Percentiles rank a stretch among this genome's conserved stretches.
Conservation (phyloP, 352 stramenopile species). For the Globisporangium nodosum region DNA sequence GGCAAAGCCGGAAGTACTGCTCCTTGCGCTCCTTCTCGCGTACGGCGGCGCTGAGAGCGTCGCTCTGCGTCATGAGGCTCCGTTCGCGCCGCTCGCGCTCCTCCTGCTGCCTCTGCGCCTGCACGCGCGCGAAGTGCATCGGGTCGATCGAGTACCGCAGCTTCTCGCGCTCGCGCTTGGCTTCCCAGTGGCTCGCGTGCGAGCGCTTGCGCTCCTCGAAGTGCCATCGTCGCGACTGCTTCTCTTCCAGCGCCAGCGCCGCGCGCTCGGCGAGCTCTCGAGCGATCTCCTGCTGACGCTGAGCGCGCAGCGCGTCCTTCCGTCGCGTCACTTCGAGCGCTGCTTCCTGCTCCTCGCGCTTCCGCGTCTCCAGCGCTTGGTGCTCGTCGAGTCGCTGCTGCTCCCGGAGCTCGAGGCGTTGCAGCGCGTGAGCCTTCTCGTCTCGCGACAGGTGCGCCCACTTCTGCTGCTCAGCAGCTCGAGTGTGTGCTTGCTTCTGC, state of each 20-base stretch:
- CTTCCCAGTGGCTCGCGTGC: conserved; percentile 31
- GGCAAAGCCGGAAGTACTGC: conserved; percentile 33
- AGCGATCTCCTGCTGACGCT: conserved; percentile 34
- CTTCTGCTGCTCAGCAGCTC: conserved; percentile 19
- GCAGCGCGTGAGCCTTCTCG: conserved; percentile 16
- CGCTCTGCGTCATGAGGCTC: conserved; percentile 37
- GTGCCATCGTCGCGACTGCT: conserved; percentile 23
- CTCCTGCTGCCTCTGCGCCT: conserved; percentile 29
- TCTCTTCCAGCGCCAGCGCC: conserved; percentile 38
- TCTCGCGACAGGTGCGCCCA: conserved; percentile 26
- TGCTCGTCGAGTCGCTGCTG: conserved; percentile 14
- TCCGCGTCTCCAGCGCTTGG: conserved; percentile 2
- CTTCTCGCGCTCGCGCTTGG: conserved; percentile 42
- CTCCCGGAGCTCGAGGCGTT: conserved; percentile 16
- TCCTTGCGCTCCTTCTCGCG: conserved; percentile 33
- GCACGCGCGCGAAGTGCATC: conserved; percentile 40
- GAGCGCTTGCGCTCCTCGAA: conserved; percentile 34
- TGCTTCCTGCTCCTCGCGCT: conserved; percentile 7
- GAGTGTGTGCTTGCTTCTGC: conserved; percentile 15
- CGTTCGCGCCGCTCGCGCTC: conserved; percentile 50
- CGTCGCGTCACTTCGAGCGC: conserved; percentile 14
- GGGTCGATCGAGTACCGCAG: conserved; percentile 46
- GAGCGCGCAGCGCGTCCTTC: conserved; percentile 21
- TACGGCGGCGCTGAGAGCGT: conserved; percentile 19
- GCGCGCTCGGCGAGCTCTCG: conserved; percentile 26